Evolutionary conservation across 352 stramenopile genomes (phyloP).

Genomic region (Elongisporangium anandrum): DNA sequence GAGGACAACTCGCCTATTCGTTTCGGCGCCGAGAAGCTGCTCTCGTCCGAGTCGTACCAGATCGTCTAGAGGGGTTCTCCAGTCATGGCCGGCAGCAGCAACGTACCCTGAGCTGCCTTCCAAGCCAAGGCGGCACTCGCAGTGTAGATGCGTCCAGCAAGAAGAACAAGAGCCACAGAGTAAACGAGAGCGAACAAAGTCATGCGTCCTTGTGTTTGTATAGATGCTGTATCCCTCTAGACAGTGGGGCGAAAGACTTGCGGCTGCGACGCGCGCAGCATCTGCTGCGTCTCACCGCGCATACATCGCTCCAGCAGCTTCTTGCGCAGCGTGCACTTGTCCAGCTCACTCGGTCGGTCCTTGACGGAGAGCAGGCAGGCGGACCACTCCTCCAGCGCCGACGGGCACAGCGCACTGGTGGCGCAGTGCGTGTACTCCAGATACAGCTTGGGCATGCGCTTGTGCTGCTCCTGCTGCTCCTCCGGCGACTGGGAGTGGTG

Average conservation of each 20-base stretch:
- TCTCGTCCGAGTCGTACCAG: slow-evolving; percentile 85
- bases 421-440: slow-evolving; percentile 60
- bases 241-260: slow-evolving; percentile 46
- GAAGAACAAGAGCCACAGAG: slow-evolving; percentile 1
- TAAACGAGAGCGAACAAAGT: neutral
- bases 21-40: slow-evolving; percentile 85
- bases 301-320: slow-evolving; percentile 74
- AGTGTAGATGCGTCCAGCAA: neutral
- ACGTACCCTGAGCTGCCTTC: neutral
- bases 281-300: slow-evolving; percentile 48
- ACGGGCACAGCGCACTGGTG: slow-evolving; percentile 42
- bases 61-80: slow-evolving; percentile 68
- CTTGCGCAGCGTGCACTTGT: slow-evolving; percentile 47
- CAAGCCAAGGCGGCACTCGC: slow-evolving; percentile 1
- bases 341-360: slow-evolving; percentile 27
- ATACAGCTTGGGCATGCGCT: slow-evolving; percentile 42
- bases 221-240: neutral
- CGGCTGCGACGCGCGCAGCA: slow-evolving; percentile 59
- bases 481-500: slow-evolving; percentile 11
- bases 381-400: slow-evolving; percentile 45
- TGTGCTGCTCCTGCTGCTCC: slow-evolving; percentile 11
- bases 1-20: slow-evolving; percentile 66
- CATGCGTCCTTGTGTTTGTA: neutral
- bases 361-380: slow-evolving; percentile 42
- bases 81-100: neutral